Conservation (phyloP, 108 stramenopile species). For the Schizochytrium sp. region DNA sequence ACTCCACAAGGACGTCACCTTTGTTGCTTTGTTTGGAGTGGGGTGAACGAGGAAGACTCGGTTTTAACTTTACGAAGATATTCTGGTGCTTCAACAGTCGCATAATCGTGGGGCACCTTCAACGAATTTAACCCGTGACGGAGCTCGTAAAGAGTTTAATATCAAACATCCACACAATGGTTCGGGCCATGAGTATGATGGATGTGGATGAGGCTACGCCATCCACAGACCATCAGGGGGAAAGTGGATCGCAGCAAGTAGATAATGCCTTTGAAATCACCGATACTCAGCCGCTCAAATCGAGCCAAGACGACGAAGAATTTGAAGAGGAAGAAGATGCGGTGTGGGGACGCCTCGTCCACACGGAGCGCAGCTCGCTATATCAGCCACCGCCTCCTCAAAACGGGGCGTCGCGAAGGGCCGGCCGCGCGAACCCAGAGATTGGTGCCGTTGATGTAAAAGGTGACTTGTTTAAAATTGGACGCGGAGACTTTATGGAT, state of each 20-base stretch:
- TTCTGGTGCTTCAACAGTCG: no score
- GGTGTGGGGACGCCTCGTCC: constrained; percentile 57
- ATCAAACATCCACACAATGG: no score
- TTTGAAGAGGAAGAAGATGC: background rate
- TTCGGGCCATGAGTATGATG: no score
- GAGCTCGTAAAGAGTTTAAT: no score
- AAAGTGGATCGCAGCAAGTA: background rate
- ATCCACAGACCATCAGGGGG: background rate
- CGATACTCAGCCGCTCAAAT: constrained; percentile 29
- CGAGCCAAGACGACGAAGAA: constrained; percentile 25
- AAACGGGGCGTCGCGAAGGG: background rate
- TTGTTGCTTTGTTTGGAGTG: no score
- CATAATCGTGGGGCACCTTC: no score
- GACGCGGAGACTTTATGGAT: constrained; percentile 28
- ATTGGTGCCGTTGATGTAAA: constrained; percentile 29
- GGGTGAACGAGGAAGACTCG: no score
- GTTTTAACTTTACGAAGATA: no score
- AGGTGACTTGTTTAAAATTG: constrained; percentile 28
- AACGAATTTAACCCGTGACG: no score
- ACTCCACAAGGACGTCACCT: no score
- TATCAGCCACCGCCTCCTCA: constrained; percentile 3
- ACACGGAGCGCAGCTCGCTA: constrained; percentile 52
- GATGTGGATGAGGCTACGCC: no score
- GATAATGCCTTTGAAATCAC: background rate
- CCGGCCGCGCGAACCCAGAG: background rate